A percentile compares a stretch with the other conserved stretches of the same genome.
phyloP scores from a whole-genome alignment of 2,329 filamentous ascomycete species.

The Alternaria dauci region DNA sequence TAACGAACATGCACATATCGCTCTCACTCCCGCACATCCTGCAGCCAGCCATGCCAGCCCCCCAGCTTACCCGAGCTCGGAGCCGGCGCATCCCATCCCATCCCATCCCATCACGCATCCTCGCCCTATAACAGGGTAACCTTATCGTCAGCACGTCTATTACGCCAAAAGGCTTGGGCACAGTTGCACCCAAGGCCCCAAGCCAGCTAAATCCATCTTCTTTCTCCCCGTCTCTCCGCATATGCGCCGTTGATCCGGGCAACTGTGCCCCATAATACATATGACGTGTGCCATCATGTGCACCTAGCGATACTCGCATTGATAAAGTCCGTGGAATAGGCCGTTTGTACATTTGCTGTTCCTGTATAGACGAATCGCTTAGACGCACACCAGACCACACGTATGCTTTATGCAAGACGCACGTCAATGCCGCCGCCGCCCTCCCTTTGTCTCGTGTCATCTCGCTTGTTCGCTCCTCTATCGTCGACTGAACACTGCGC shows the following conservation, averaged over 20 bases:
- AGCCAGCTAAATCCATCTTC: neutral
- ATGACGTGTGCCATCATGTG: slow-evolving; percentile 5
- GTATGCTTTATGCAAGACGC: neutral
- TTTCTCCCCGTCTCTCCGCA: slow-evolving; percentile 2
- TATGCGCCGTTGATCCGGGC: slow-evolving; percentile 3
- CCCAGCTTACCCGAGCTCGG: slow-evolving; percentile 5
- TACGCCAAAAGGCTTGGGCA: slow-evolving; percentile 6
- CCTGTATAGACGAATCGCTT: neutral
- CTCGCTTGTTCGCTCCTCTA: neutral
- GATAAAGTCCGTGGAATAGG: neutral
- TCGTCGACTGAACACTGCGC: neutral
- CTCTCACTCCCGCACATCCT: slow-evolving; percentile 1
- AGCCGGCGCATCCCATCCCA: slow-evolving; percentile 3
- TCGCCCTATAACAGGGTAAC: slow-evolving; percentile 13
- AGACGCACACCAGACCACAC: neutral
- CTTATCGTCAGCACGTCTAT: slow-evolving; percentile 16
- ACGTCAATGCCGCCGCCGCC: neutral
- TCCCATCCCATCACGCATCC: slow-evolving; percentile 1
- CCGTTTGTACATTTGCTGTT: neutral
- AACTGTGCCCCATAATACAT: neutral
- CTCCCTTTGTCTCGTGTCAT: neutral
- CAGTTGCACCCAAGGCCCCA: neutral
- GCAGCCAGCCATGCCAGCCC: slow-evolving; percentile 5
- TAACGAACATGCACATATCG: slow-evolving; percentile 4
- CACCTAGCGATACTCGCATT: neutral